phyloP scores from a whole-genome alignment of 2,329 filamentous ascomycete genomes.

The Alternaria viburni region DNA sequence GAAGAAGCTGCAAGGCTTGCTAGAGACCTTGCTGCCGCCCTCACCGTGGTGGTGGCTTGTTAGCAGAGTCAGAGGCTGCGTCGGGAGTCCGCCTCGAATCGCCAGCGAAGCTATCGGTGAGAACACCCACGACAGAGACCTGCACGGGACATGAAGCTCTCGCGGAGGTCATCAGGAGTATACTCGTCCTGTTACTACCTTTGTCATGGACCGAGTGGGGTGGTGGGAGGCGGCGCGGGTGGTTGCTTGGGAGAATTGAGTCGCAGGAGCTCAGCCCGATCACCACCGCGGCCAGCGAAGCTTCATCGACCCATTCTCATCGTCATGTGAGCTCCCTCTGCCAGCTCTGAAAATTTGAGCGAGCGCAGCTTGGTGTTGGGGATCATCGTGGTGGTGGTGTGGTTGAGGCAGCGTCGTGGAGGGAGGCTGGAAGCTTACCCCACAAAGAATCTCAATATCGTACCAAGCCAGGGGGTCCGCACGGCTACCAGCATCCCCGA shows the following conservation, averaged over 20 bases:
- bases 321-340: not conserved
- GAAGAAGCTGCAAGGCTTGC: not conserved
- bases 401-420: slow-evolving; percentile 1
- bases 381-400: slow-evolving; percentile 4
- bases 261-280: not conserved
- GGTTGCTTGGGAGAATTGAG: slow-evolving; percentile 1
- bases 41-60: not conserved
- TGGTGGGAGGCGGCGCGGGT: not conserved
- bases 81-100: not conserved
- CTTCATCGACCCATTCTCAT: not conserved
- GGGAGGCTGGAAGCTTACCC: slow-evolving; percentile 9
- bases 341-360: not conserved
- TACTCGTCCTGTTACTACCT: not conserved
- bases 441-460: slow-evolving; percentile 10
- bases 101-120: not conserved
- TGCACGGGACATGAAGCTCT: not conserved
- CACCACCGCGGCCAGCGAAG: not conserved
- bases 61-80: not conserved
- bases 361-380: not conserved
- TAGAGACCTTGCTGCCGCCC: not conserved
- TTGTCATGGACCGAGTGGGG: not conserved
- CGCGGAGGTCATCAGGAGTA: not conserved
- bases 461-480: not conserved
- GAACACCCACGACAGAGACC: not conserved
- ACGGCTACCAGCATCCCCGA: slow-evolving; percentile 1